Base-by-base conservation (phyloP, 1,139 yeast genomes). In the Yamadazyma membranifaciens region DNA sequence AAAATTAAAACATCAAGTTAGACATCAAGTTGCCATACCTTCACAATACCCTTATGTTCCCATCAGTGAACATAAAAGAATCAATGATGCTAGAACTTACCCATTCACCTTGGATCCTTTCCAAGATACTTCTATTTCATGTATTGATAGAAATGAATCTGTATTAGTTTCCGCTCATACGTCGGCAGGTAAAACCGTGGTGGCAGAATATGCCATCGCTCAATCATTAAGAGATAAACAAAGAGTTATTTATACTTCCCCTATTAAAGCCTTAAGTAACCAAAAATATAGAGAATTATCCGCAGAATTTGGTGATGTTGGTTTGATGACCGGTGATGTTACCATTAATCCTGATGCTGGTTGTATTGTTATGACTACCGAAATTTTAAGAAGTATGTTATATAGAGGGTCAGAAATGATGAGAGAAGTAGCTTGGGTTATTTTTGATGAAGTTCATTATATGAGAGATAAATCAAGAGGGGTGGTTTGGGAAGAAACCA, bases 401-500 rank as follows among this genome's bases (percentile, higher is more conserved):
- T 89, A 89, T 60, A 73, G 96, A 62, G 97, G 97, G 46, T 87
- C 96, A 9, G 98, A 91, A 59, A 80, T 91, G 39, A 88, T 91
- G 82, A 76, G 98, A 65, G 98, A 91, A 69, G 97, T 91, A 37
- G 97, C 95, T 10, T 91, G 94, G 87, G 97, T 91, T 38, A 83
- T 91, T 33, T 91, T 91, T 54, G 98, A 89, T 65, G 98, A 91
- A 59, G 96, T 91, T 34, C 98, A 91, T 68, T 91, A 91, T 63
- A 91, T 91, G 82, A 83, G 95, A 69, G 97, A 89, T 61, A 83
- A 87, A 53, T 92, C 89, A 49, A 81, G 99, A 67, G 99, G 99
- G 60, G 99, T 92, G 35, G 98, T 92, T 30, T 92, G 99, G 99
- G 99, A 92, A 69, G 99, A 92, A 66, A 94, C 96, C 15, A 92